Evolutionary conservation across 2,329 filamentous ascomycete species (phyloP).

Genomic region (Sporothrix sp.): DNA sequence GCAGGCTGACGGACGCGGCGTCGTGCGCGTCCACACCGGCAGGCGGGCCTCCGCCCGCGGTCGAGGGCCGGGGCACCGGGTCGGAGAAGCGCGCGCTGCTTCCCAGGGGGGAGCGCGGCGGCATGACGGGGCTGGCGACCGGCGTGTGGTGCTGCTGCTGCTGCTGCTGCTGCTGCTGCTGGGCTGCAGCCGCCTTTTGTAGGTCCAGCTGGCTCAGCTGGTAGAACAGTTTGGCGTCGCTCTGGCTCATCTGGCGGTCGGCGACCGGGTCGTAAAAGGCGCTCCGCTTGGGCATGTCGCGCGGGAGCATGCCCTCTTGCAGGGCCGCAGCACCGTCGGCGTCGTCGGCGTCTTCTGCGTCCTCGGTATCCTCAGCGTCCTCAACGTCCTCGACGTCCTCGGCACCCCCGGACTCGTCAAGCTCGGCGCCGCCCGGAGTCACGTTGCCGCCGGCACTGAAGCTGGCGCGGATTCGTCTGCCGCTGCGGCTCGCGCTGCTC

Average conservation of each 20-base stretch:
- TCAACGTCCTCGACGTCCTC: neutral
- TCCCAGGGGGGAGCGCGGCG: slow-evolving; percentile 14
- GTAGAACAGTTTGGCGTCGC: slow-evolving; percentile 93
- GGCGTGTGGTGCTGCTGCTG: no score
- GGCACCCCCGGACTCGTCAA: neutral
- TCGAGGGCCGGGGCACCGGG: neutral
- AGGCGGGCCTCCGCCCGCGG: neutral
- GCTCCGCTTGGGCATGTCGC: slow-evolving; percentile 58
- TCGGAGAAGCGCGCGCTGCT: slow-evolving; percentile 7
- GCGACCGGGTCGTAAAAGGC: slow-evolving; percentile 89
- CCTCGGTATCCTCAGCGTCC: slow-evolving; percentile 21
- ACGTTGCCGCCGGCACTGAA: slow-evolving; percentile 2
- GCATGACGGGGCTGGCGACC: neutral
- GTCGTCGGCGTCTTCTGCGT: slow-evolving; percentile 23
- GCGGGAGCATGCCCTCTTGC: slow-evolving; percentile 48
- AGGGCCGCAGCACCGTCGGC: slow-evolving; percentile 21
- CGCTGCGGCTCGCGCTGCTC: neutral
- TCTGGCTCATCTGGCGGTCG: slow-evolving; percentile 88
- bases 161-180: slow-evolving; percentile 28
- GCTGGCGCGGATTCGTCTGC: neutral
- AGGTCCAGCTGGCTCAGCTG: slow-evolving; percentile 69
- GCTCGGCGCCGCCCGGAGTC: slow-evolving; percentile 1
- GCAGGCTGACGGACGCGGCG: slow-evolving; percentile 6
- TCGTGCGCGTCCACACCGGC: slow-evolving; percentile 4
- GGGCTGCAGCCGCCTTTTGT: slow-evolving; percentile 27